These are phyloP conservation scores for Mycena maculata DNA, from an alignment of 768 basidiomycete species.

Conservation along the genomic window DNA sequence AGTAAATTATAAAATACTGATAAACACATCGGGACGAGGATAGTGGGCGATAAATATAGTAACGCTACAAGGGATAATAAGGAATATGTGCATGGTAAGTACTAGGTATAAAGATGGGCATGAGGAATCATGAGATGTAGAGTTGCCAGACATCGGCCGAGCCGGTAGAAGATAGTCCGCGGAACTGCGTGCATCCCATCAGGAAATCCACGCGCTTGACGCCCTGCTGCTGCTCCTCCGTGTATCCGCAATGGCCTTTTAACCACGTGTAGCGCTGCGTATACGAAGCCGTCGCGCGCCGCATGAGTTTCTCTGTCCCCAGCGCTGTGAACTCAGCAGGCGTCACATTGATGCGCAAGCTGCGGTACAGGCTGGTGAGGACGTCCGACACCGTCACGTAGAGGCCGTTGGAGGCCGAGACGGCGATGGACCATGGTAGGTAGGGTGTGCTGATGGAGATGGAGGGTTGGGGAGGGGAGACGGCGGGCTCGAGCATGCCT, in stretches of 20 bases:
- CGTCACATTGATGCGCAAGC: too few species aligned
- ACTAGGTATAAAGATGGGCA: too few species aligned
- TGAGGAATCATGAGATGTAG: background rate
- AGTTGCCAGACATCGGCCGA: background rate
- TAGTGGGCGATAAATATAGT: too few species aligned
- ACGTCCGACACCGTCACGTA: constrained; percentile 3
- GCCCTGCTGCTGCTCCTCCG: background rate
- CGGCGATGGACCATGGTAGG: constrained; percentile 1
- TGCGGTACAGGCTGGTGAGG: background rate
- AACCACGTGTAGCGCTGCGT: background rate
- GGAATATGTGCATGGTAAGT: too few species aligned
- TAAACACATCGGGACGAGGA: too few species aligned
- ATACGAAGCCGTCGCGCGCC: background rate
- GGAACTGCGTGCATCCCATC: constrained; percentile 4
- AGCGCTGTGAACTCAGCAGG: background rate
- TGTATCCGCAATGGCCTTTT: constrained; percentile 2
- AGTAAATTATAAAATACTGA: too few species aligned
- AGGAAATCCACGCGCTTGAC: constrained; percentile 10
- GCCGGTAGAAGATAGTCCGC: background rate
- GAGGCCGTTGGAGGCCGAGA: background rate
- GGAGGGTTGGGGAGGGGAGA: background rate
- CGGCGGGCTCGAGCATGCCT: background rate
- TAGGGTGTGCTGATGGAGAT: constrained; percentile 1
- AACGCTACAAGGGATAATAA: too few species aligned
- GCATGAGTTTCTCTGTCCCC: constrained; percentile 3